Base-by-base conservation (phyloP, 306 rosid genomes). In the Geum urbanum region DNA sequence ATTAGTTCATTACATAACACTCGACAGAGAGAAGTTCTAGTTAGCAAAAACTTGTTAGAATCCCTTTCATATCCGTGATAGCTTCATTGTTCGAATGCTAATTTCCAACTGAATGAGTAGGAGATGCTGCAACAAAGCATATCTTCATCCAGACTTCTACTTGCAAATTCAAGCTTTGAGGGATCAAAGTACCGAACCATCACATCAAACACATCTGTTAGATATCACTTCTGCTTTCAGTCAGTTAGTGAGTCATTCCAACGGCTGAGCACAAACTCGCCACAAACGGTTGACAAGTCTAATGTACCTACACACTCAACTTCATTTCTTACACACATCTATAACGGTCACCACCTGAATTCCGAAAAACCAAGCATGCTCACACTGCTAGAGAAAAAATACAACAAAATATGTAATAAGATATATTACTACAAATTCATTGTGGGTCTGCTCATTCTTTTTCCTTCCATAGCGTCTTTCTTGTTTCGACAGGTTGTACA, bases 401-500 rank as follows among this genome's bases (percentile, higher is more conserved):
- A 82, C 86, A 44, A 85, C 78, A 77, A 83, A 74, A 82, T 73
- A 79, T 40, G 86, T 75, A 65, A 80, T 56, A 74, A 76, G 79
- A 74, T 72, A 70, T 74, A 81, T 84, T 77, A 84, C 86, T 91
- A 84, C 59, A 83, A 81, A n/a, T 74, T 78, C 69, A 88, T 54
- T 22, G 86, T 78, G 58, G 96, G 87, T 72, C 67, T 64, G 87
- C 84, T 78, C 9, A 92, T 79, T 84, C 95, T 80, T 79, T 91
- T 94, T 55, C 97, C 99, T 87, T 94, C 99, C 95, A 91, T 91
- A 67, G 97, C 99, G 52, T 92, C 98, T 85, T 90, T 92, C 86
- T 90, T 92, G 76, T 74, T 90, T 66, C 86, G 83, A 78, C 97
- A 92, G 66, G 71, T 84, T 18, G 89, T 44, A 64, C 98, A 92